phyloP scores from a whole-genome alignment of 371 early-diverging fungal species.

The Quaeritorhiza haematococci region DNA sequence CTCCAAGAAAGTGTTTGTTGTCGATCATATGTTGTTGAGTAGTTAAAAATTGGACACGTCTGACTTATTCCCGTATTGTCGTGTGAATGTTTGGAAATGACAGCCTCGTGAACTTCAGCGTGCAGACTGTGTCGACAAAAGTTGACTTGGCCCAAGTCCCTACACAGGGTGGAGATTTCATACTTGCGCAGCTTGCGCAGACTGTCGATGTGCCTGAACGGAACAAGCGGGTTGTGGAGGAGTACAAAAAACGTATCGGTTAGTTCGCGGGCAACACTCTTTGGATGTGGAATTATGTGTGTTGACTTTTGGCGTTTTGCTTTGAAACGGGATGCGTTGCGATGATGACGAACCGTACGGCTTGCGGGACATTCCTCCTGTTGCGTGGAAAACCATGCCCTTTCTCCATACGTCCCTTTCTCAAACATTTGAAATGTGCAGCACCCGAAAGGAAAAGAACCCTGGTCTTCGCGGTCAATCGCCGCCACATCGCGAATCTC shows the following conservation, averaged over 20 bases:
- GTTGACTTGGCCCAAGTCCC: constrained; percentile 51
- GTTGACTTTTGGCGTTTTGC: too few relatives aligned
- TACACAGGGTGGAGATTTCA: constrained; percentile 58
- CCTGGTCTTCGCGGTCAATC: constrained; percentile 84
- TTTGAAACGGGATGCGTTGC: too few relatives aligned
- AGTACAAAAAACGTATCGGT: too few relatives aligned
- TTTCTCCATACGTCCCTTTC: background rate
- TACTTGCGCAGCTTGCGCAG: constrained; percentile 44
- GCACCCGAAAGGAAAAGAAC: constrained; percentile 53
- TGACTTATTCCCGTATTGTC: too few relatives aligned
- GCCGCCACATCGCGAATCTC: constrained; percentile 63
- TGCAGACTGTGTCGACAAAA: constrained; percentile 61
- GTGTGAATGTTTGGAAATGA: too few relatives aligned
- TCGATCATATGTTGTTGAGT: background rate
- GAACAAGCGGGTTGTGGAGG: constrained; percentile 63
- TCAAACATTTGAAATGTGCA: background rate
- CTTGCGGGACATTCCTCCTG: too few relatives aligned
- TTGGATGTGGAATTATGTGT: too few relatives aligned
- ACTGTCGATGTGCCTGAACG: constrained; percentile 62
- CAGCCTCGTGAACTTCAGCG: constrained; percentile 63
- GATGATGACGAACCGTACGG: too few relatives aligned
- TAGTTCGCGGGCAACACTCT: too few relatives aligned
- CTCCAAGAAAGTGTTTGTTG: too few relatives aligned
- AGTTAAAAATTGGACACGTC: too few relatives aligned
- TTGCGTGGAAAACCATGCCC: background rate